phyloP scores from a whole-genome alignment of 805 yeast species.

The Candida wancherniae region DNA sequence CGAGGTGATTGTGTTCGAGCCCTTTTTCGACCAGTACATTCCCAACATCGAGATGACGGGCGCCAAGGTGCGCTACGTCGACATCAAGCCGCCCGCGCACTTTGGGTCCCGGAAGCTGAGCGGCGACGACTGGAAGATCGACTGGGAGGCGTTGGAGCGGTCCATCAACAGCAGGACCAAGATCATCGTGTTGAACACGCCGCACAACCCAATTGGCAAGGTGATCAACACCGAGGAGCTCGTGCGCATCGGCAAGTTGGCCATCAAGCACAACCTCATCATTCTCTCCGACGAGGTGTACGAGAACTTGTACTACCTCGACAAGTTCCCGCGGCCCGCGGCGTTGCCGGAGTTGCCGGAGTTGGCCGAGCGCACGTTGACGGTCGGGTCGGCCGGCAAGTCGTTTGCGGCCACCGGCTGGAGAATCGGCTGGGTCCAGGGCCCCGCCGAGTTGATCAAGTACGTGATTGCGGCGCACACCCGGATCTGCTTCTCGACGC shows the following conservation, averaged over 20 bases:
- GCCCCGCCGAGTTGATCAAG: conserved; percentile 73
- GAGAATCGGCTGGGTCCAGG: conserved; percentile 96
- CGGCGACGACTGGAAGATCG: conserved; percentile 85
- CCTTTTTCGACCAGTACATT: conserved; percentile 95
- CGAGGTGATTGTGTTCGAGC: conserved; percentile 94
- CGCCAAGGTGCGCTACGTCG: conserved; percentile 84
- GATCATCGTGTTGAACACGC: conserved; percentile 83
- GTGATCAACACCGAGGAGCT: conserved; percentile 76
- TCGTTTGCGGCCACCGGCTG: conserved; percentile 99
- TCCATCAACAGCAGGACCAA: conserved; percentile 76
- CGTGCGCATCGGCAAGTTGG: conserved; percentile 68
- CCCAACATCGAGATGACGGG: conserved; percentile 92
- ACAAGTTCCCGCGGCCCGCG: conserved; percentile 76
- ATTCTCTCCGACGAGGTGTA: conserved; percentile 93
- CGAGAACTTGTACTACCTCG: conserved; percentile 75
- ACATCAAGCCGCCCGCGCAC: conserved; percentile 76
- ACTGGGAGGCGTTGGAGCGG: conserved; percentile 69
- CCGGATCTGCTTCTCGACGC: conserved; percentile 86
- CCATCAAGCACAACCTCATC: conserved; percentile 77
- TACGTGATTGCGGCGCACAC: conserved; percentile 89
- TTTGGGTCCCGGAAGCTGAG: conserved; percentile 57
- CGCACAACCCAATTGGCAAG: conserved; percentile 96
- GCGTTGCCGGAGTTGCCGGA: conserved; percentile 64
- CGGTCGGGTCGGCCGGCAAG: conserved; percentile 97
- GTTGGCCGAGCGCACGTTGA: conserved; percentile 68